Evolutionary conservation across 2,329 filamentous ascomycete species (phyloP), one percentile per base, ranked within the genome.

Genomic region (Neonectria punicea): DNA sequence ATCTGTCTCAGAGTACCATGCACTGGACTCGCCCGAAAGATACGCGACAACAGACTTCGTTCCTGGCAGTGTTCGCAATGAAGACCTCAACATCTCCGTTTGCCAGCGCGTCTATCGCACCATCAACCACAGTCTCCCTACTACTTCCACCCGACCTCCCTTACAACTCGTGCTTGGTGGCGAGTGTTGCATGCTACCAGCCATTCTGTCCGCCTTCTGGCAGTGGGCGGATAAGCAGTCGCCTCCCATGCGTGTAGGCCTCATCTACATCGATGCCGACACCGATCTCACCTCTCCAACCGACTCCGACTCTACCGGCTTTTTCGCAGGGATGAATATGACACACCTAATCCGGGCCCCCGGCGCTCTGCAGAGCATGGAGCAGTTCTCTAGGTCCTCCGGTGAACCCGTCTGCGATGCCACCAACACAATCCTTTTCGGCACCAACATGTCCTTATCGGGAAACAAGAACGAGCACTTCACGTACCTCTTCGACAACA

Each of bases 231-330:
- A n/a, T n/a, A 25, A 16, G 13, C 58, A 62, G 18, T 58, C 49
- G 8, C 39, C 46, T 4, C 20, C 60, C 1, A 32, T 56, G 6
- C 67, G 63, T 1, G 56, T 73, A 14, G 70, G 70, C 16, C 58
- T 73, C 30, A 46, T 71, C 61, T 73, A 73, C 2, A 73, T 73
- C 28, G 70, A 73, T 14, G 70, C 68, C 1, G 68, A 73, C 46
- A 72, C 70, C 0, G 70, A 72, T 1, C 54, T 73, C 25, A 53
- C 60, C 2, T 73, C 70, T 6, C 68, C 70, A 3, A 62, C 53
- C 1, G 68, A 73, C 4, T 25, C 61, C 10, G n/a, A 22, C 47
- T 68, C 70, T 5, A 73, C 50, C 5, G 67, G 68, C 1, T 67
- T 63, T 2, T 72, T 72, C 25, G 67, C 70, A 36, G 67, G 69